Evolutionary conservation across 2,329 filamentous ascomycete species (phyloP).

Genomic region (Bisporella sp.): DNA sequence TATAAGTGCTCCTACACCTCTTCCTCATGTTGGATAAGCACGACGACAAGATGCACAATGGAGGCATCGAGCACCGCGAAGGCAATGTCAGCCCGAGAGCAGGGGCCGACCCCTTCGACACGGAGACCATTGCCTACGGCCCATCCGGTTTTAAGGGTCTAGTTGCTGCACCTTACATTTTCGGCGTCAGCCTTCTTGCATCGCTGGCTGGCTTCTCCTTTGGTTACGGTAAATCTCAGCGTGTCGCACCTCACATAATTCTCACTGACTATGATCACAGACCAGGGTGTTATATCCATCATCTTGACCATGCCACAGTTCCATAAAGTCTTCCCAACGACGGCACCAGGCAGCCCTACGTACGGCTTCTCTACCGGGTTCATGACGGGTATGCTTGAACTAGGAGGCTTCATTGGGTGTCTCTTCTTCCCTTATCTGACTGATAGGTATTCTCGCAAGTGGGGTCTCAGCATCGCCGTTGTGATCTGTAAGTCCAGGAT

Average conservation of each 20-base stretch:
- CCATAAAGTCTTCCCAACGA: conserved; percentile 38
- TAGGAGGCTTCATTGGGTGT: conserved; percentile 31
- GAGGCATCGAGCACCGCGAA: too few relatives aligned
- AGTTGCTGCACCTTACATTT: neutral
- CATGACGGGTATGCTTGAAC: conserved; percentile 34
- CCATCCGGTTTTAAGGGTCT: conserved; percentile 1
- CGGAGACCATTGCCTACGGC: neutral
- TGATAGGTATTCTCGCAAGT: conserved; percentile 44
- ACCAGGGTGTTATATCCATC: conserved; percentile 37
- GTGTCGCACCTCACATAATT: too few relatives aligned
- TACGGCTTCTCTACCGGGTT: conserved; percentile 23
- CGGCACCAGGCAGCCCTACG: conserved; percentile 29
- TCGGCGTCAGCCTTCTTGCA: neutral
- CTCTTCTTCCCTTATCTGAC: conserved; percentile 28
- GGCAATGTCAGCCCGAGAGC: neutral
- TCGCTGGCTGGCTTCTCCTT: conserved; percentile 1
- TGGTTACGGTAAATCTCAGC: neutral
- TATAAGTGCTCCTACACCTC: too few relatives aligned
- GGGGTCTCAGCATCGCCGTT: conserved; percentile 43
- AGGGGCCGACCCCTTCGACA: neutral
- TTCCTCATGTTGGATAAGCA: too few relatives aligned
- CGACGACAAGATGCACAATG: too few relatives aligned
- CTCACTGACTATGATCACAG: too few relatives aligned
- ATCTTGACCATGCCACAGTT: conserved; percentile 42
- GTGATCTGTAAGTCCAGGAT: conserved; percentile 34